Base-by-base conservation (phyloP, 164 flowering plant species). In the Nelumbo lutea region DNA sequence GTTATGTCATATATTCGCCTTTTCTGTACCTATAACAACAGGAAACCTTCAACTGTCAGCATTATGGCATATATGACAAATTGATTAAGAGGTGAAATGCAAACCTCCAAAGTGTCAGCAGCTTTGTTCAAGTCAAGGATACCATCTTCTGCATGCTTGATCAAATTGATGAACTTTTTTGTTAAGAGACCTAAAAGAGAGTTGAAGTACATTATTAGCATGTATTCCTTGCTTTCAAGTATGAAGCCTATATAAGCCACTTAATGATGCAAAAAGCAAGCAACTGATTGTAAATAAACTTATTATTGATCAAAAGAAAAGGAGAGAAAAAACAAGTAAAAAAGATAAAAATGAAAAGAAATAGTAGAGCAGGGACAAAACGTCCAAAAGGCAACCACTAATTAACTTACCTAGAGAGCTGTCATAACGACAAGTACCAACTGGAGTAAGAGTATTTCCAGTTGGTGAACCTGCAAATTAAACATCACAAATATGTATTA, bases 1-100 rank as follows among this genome's bases (percentile, higher is more conserved):
- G 97, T 95, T 70, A 95, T 95, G 80, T 95, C 96, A 83, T 95
- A 95, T 76, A 95, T 92, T 66, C 97, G 81, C 78, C 98, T 85
- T 78, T 95, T 95, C 68, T 95, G 98, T 46, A 95, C 98, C 97
- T 94, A 82, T 58, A 73, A 14, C 55, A 74, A 13, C 58, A 66
- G 48, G 68, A 69, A 48, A 3, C 47, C n/a, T 15, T 68, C 4
- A 14, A 59, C 65, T 48, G 38, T 68, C 52, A 64, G 57, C 64
- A 53, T 40, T n/a, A 6, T 10, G 1, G 70, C 47, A 62, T 53
- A 50, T 27, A 11, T 44, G 46, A 10, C 43, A 51, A 47, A 52
- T 39, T 6, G 46, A 15, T 4, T 9, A 55, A 15, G 46, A 27
- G 59, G 57, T 5, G 39, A 60, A 60, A 68, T 59, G 27, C 65